Base-by-base conservation (phyloP, 768 basidiomycete genomes). In the Butyriboletus loyo region DNA sequence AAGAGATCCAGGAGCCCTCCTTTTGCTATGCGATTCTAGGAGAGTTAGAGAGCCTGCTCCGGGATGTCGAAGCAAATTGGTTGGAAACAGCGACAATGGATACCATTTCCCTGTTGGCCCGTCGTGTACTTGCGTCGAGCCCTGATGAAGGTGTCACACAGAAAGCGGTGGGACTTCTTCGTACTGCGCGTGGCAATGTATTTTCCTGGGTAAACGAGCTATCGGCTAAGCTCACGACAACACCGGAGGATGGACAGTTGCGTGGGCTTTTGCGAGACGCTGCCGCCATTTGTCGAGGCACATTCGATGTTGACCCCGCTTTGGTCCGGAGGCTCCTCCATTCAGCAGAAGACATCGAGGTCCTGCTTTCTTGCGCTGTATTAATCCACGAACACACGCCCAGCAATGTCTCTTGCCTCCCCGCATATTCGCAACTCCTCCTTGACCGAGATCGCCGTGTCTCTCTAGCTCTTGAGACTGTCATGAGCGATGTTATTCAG, bases 51-150 rank as follows among this genome's bases (percentile, higher is more conserved):
- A 55, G 58, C 17, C 61, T 77, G 7, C 44, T 79, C n/a, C 50
- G 40, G 31, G 67, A 64, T 31, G 58, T 80, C 17, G 58, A 67
- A 53, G 66, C 50, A 3, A 81, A 75, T 49, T 82, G 80, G 79
- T 58, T 69, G 36, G 66, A 73, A 56, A 56, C 55, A 0, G 49
- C 59, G 30, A 59, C 72, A 0, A 58, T 76, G 50, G 53, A 65
- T 45, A 75, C 66, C 5, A 66, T 73, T 25, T 64, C 69, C 14
- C 50, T 70, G 28, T 56, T 80, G 6, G 59, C 62, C 13, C 56
- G 60, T 52, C 75, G 79, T 22, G 49, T 79, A 4, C 61, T 78
- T 31, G 60, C 69, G 0, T 69, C 71, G 22, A 50, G 46, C 17
- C 40, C 25, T 7, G 25, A 46, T 27, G 15, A 34, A 2, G 31